Base-by-base conservation (phyloP, 257 asterid genomes). In the Solanum appendiculatum region DNA sequence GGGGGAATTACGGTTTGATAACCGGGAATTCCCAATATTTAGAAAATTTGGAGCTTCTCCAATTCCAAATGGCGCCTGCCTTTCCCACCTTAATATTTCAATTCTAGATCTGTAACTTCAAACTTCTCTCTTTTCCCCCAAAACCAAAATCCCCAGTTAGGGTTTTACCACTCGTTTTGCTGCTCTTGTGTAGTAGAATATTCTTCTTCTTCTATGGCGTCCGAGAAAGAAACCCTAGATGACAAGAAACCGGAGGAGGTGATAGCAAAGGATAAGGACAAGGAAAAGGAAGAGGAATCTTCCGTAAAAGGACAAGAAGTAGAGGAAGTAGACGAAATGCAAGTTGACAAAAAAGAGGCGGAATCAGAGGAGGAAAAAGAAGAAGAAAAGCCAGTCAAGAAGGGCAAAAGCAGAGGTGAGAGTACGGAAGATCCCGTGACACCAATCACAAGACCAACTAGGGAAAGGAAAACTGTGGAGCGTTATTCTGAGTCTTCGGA, bases 391-490 rank as follows among this genome's bases (percentile, higher is more conserved):
- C 13, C 63, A 78, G 63, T 78, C 6, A 8, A 78, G 84, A 78
- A 78, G 39, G 63, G 63, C 1, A 77, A 75, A 74, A 37, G 1
- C 82, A 39, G 16, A n/a, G 6, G 60, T 14, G 60, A 77, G 60
- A 82, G 46, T 14, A 58, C 83, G 82, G 90, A 82, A 83, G 92
- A 83, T 10, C 74, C 84, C 20, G 78, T 86, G 25, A 90, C 94
- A n/a, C 93, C 92, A 14, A 92, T 87, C 88, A 86, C 92, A 10
- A 90, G 97, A 86, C 95, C 97, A 5, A 89, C 93, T 2, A 93
- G 97, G 91, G 95, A 94, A 87, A 92, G 97, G 93, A 94, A 93
- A 85, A 90, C 89, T 29, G 96, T 94, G 56, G 95, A 91, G 4
- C 92, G 97, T 29, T 94, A 90, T 88, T 88, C 92, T 40, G 92